phyloP scores from a whole-genome alignment of 2,329 filamentous ascomycete genomes.

The Colletotrichum tanaceti region DNA sequence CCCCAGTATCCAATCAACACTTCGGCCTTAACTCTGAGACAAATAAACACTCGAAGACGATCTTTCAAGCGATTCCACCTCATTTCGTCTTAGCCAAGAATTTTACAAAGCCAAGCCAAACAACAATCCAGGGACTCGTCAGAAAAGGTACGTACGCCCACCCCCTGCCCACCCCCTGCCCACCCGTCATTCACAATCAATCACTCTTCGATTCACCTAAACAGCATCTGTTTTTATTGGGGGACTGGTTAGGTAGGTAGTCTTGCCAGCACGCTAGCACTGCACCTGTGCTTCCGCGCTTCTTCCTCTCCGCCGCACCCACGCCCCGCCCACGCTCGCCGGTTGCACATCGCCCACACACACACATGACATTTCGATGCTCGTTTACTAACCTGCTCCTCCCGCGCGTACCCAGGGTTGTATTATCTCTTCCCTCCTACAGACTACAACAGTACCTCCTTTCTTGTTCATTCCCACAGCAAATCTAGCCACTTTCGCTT shows the following conservation, averaged over 20 bases:
- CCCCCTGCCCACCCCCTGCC: background rate
- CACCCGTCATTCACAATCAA: constrained; percentile 9
- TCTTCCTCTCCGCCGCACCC: constrained; percentile 30
- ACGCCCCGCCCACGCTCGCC: constrained; percentile 12
- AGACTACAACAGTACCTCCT: background rate
- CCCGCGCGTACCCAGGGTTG: constrained; percentile 21
- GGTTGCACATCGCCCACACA: constrained; percentile 11
- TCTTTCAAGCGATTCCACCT: constrained; percentile 27
- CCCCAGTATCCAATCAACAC: constrained; percentile 15
- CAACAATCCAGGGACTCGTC: constrained; percentile 2
- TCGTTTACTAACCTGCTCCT: constrained; percentile 40
- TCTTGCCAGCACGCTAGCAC: background rate
- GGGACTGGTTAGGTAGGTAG: no score
- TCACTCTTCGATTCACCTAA: background rate
- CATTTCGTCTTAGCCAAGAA: constrained; percentile 27
- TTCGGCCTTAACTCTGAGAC: constrained; percentile 35
- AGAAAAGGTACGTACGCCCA: constrained; percentile 10
- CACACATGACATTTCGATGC: constrained; percentile 32
- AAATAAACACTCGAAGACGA: constrained; percentile 21
- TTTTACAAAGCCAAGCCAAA: background rate
- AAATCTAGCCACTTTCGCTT: constrained; percentile 7
- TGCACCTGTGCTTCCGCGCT: constrained; percentile 6
- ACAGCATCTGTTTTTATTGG: no score
- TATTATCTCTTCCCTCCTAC: constrained; percentile 2
- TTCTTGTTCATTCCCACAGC: background rate